Conservation (phyloP, 75 land plant species). For the Isoetes taiwanensis region DNA sequence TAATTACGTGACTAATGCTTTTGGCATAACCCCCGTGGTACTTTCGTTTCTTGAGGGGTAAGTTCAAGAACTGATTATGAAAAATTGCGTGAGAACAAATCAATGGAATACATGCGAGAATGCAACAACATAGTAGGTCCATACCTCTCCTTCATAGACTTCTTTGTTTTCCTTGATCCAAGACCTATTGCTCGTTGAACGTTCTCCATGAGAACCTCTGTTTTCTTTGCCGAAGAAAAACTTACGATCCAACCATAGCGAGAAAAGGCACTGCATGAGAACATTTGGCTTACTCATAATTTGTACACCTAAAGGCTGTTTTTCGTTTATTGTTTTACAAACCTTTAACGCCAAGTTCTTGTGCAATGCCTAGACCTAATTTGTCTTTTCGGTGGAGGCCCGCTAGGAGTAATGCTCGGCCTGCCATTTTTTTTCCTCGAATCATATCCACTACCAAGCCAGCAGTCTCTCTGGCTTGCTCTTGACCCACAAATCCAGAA, state of each 20-base stretch:
- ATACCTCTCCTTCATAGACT: constrained; percentile 96
- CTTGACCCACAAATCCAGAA: constrained; percentile 92
- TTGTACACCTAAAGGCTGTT: too few species aligned
- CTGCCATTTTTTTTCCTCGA: constrained; percentile 95
- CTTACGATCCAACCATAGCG: constrained; percentile 99
- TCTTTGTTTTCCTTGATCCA: constrained; percentile 94
- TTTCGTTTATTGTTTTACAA: too few species aligned
- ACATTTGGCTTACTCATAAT: too few species aligned
- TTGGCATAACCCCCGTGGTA: constrained; percentile 86
- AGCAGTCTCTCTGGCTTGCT: constrained; percentile 72
- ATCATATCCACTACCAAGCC: constrained; percentile 96
- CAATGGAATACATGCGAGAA: too few species aligned
- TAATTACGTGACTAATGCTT: constrained; percentile 89
- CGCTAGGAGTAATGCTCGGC: constrained; percentile 83
- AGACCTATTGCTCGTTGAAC: constrained; percentile 88
- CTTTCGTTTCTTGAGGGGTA: constrained; percentile 96
- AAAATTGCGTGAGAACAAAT: not conserved
- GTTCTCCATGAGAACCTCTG: constrained; percentile 97
- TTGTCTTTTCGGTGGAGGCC: constrained; percentile 94
- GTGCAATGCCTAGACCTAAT: constrained; percentile 83
- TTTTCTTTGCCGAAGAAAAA: constrained; percentile 92
- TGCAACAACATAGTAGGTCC: too few species aligned
- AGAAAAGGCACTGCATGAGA: constrained; percentile 70
- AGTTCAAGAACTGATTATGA: constrained; percentile 74
- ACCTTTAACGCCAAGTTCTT: constrained; percentile 96